These are phyloP conservation scores for Escallonia rubra DNA, from an alignment of 129 eudicot genomes.

Conservation along the genomic window DNA sequence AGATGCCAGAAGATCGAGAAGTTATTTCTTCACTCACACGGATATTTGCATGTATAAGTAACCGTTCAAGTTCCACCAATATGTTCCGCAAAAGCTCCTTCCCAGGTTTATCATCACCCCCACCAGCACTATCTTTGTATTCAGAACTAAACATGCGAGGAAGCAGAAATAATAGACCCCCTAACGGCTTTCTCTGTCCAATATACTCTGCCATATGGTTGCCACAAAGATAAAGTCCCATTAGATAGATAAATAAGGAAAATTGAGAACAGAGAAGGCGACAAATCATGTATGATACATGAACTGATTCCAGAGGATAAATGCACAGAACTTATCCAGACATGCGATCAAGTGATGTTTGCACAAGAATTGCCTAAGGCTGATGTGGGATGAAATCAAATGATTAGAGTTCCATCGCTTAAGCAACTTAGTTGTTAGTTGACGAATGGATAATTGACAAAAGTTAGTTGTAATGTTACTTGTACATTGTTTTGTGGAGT, in stretches of 20 bases:
- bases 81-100: conserved; percentile 33
- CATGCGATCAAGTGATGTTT: too few relatives aligned
- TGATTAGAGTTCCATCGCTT: too few relatives aligned
- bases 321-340: too few relatives aligned
- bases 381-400: too few relatives aligned
- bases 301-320: too few relatives aligned
- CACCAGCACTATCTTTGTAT: conserved; percentile 29
- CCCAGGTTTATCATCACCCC: conserved; percentile 28
- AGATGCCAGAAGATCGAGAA: background rate
- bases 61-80: conserved; percentile 66
- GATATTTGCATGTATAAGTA: conserved; percentile 68
- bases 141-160: conserved; percentile 59
- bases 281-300: too few relatives aligned
- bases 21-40: conserved; percentile 53
- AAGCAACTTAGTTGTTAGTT: too few relatives aligned
- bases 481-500: too few relatives aligned
- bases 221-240: conserved; percentile 11
- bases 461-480: too few relatives aligned
- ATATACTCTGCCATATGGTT: conserved; percentile 63
- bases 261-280: background rate
- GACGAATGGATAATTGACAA: too few relatives aligned
- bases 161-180: conserved; percentile 80
- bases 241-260: conserved; percentile 9
- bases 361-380: too few relatives aligned
- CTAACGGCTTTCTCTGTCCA: conserved; percentile 82